Evolutionary conservation across 1,139 yeast genomes (phyloP).

Genomic region (Petasospora fabianii): DNA sequence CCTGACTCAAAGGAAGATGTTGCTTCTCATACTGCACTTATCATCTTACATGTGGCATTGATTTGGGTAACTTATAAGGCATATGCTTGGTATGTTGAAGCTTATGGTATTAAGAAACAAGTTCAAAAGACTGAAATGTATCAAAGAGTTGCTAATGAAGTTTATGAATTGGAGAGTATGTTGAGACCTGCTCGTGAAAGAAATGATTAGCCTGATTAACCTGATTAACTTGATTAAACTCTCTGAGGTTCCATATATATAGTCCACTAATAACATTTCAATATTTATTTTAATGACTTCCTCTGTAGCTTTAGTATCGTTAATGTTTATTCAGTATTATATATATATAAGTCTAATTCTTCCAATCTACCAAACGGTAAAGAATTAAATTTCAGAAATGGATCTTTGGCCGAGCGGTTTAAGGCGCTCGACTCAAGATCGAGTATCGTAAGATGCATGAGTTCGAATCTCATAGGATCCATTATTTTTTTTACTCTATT

Average conservation of each 20-base stretch:
- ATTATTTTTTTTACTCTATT: slow-evolving; percentile 9
- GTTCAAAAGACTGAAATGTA: slow-evolving; percentile 20
- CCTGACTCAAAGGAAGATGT: slow-evolving; percentile 20
- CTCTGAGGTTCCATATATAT: not conserved
- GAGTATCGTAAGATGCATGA: slow-evolving; percentile 17
- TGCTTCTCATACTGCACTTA: slow-evolving; percentile 18
- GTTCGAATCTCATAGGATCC: slow-evolving; percentile 17
- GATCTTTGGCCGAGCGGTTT: slow-evolving; percentile 18
- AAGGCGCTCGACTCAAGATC: slow-evolving; percentile 18
- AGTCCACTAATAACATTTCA: not conserved
- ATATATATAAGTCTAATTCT: not conserved
- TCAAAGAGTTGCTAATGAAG: slow-evolving; percentile 22
- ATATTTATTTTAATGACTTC: too few relatives aligned
- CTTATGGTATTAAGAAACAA: slow-evolving; percentile 19
- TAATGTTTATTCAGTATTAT: not conserved
- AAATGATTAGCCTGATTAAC: slow-evolving; percentile 4
- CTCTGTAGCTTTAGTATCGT: not conserved
- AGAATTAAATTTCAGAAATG: slow-evolving; percentile 1
- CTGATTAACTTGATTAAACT: not conserved
- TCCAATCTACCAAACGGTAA: not conserved
- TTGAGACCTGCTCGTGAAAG: slow-evolving; percentile 10
- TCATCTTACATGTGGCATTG: slow-evolving; percentile 14
- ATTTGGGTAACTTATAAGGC: slow-evolving; percentile 23
- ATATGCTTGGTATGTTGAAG: slow-evolving; percentile 21
- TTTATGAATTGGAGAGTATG: slow-evolving; percentile 23